These are phyloP conservation scores for Torulaspora quercuum DNA, from an alignment of 805 yeast species.

Conservation along the genomic window DNA sequence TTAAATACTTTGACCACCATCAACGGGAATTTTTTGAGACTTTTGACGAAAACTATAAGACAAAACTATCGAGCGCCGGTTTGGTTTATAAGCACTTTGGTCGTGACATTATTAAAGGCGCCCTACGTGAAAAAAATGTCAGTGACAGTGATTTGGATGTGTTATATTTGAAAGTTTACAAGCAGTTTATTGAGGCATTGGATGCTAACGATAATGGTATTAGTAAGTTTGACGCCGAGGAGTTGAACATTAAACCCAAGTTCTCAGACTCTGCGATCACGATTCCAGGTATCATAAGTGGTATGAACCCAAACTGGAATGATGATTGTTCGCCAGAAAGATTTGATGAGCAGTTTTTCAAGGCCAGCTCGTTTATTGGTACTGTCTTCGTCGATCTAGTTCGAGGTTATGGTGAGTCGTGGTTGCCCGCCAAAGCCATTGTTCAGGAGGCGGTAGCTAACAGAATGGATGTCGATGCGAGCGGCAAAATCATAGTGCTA, in stretches of 20 bases:
- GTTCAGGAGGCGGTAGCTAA: slow-evolving; percentile 65
- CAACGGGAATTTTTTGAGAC: slow-evolving; percentile 85
- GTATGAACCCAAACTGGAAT: slow-evolving; percentile 85
- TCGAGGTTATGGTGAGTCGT: slow-evolving; percentile 69
- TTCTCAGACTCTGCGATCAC: slow-evolving; percentile 73
- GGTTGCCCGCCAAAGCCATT: slow-evolving; percentile 84
- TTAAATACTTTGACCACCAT: slow-evolving; percentile 90
- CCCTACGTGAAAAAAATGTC: slow-evolving; percentile 38
- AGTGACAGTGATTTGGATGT: slow-evolving; percentile 48
- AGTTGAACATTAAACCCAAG: slow-evolving; percentile 45
- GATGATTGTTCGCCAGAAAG: slow-evolving; percentile 60
- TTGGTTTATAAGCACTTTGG: slow-evolving; percentile 86
- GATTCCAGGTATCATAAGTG: slow-evolving; percentile 72
- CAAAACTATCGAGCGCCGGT: slow-evolving; percentile 93
- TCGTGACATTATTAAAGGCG: slow-evolving; percentile 53
- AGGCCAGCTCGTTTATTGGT: slow-evolving; percentile 84
- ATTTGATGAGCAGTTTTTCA: slow-evolving; percentile 60
- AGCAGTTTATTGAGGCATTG: slow-evolving; percentile 81
- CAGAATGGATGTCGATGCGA: slow-evolving; percentile 55
- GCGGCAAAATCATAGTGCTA: slow-evolving; percentile 73
- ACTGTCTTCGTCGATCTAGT: slow-evolving; percentile 65
- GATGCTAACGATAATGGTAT: slow-evolving; percentile 98
- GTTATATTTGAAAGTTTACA: slow-evolving; percentile 73
- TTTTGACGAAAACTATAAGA: slow-evolving; percentile 58
- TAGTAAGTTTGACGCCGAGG: slow-evolving; percentile 52